Evolutionary conservation across 805 yeast species (phyloP).

Genomic region (Kazachstania africana): DNA sequence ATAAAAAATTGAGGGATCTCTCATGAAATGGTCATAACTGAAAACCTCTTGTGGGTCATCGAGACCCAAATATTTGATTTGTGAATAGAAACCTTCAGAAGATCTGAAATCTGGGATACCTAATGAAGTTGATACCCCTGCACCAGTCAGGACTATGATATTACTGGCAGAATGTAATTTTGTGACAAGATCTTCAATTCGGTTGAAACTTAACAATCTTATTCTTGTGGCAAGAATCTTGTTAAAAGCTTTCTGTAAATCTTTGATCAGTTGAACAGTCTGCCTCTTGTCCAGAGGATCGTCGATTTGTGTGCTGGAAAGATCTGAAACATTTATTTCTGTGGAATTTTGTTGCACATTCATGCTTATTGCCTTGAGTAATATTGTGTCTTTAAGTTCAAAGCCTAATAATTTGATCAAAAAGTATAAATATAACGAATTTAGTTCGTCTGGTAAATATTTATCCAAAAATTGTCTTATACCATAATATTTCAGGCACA

Average conservation of each 20-base stretch:
- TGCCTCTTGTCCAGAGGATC: slow-evolving; percentile 33
- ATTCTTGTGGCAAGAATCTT: slow-evolving; percentile 47
- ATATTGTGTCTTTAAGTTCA: slow-evolving; percentile 23
- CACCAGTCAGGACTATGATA: slow-evolving; percentile 75
- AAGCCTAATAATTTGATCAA: slow-evolving; percentile 58
- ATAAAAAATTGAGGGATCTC: slow-evolving; percentile 71
- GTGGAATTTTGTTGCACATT: slow-evolving; percentile 12
- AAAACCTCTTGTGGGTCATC: slow-evolving; percentile 88
- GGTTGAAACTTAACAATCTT: slow-evolving; percentile 39
- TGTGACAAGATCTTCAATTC: slow-evolving; percentile 46
- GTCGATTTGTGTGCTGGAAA: slow-evolving; percentile 12
- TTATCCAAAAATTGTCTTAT: slow-evolving; percentile 44
- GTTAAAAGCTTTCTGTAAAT: slow-evolving; percentile 52
- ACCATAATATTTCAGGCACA: slow-evolving; percentile 49
- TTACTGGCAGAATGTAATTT: slow-evolving; percentile 44
- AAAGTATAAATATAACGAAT: slow-evolving; percentile 42
- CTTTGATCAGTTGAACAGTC: slow-evolving; percentile 36
- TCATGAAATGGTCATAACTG: slow-evolving; percentile 52
- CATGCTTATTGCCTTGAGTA: slow-evolving; percentile 23
- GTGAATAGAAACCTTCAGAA: slow-evolving; percentile 68
- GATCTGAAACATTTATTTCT: background rate
- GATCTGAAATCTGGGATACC: slow-evolving; percentile 93
- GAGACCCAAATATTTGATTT: slow-evolving; percentile 53
- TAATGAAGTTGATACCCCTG: slow-evolving; percentile 81
- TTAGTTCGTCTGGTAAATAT: slow-evolving; percentile 50